phyloP scores from a whole-genome alignment of 169 alveolate species.

The Plasmodium inui region DNA sequence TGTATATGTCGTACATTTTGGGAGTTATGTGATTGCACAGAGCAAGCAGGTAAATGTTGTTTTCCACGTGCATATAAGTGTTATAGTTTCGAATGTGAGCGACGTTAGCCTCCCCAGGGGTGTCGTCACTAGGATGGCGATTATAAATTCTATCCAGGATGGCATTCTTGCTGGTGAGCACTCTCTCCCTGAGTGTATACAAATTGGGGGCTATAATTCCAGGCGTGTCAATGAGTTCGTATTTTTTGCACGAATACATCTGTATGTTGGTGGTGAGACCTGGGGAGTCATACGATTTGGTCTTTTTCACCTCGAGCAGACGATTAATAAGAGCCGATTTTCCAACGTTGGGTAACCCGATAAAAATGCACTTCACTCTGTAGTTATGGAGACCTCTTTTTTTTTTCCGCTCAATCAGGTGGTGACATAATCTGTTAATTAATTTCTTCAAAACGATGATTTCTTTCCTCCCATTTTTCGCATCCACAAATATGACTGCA shows the following conservation, averaged over 20 bases:
- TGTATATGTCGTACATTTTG: slow-evolving; percentile 64
- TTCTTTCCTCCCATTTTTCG: slow-evolving; percentile 79
- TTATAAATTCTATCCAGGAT: slow-evolving; percentile 53
- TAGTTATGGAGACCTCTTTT: slow-evolving; percentile 79
- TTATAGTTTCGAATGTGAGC: slow-evolving; percentile 42
- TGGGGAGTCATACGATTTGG: slow-evolving; percentile 84
- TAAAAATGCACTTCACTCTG: slow-evolving; percentile 83
- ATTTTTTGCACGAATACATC: slow-evolving; percentile 75
- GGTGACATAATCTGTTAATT: slow-evolving; percentile 76
- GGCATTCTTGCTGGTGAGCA: slow-evolving; percentile 25
- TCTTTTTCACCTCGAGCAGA: slow-evolving; percentile 82
- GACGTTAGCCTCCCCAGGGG: not conserved
- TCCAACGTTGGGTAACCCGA: slow-evolving; percentile 90
- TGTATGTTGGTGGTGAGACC: slow-evolving; percentile 82
- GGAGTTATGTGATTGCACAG: slow-evolving; percentile 73
- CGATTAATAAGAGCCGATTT: slow-evolving; percentile 86
- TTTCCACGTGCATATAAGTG: slow-evolving; percentile 70
- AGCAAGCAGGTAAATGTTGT: slow-evolving; percentile 64
- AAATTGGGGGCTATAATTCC: slow-evolving; percentile 82
- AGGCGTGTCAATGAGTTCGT: slow-evolving; percentile 85
- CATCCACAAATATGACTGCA: slow-evolving; percentile 83
- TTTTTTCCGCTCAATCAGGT: slow-evolving; percentile 76
- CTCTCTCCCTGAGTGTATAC: slow-evolving; percentile 68
- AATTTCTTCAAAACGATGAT: slow-evolving; percentile 80
- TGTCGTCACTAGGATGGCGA: not conserved